A percentile compares a stretch with the other conserved stretches of the same genome.
Evolutionary conservation across 2,329 filamentous ascomycete species (phyloP).

Genomic region (Curvularia lunata): DNA sequence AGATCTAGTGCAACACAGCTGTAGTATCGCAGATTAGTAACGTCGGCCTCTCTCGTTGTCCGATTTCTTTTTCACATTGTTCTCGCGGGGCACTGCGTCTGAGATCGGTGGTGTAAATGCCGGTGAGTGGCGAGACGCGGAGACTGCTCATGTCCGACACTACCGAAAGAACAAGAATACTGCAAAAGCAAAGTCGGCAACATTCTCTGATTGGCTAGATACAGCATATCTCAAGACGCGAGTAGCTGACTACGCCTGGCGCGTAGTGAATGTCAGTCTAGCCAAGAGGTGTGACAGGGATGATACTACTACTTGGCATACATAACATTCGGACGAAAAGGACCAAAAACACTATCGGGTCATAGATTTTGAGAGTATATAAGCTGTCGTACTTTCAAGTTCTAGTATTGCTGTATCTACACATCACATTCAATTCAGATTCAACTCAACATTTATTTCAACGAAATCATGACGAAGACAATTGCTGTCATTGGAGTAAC

Average conservation of each 20-base stretch:
- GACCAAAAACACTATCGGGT: background rate
- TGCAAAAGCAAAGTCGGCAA: background rate
- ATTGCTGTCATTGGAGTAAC: conserved; percentile 11
- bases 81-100: background rate
- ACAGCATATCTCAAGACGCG: background rate
- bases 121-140: background rate
- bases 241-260: background rate
- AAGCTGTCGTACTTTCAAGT: background rate
- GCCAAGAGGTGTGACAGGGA: background rate
- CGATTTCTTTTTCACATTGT: background rate
- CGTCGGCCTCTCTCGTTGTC: background rate
- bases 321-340: background rate
- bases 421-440: background rate
- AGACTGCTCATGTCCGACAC: background rate
- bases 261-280: background rate
- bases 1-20: background rate
- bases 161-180: background rate
- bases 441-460: background rate
- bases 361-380: background rate
- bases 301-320: background rate
- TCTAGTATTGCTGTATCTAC: background rate
- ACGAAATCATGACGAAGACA: conserved; percentile 18
- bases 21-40: conserved; percentile 2
- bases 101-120: background rate
- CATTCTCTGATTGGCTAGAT: background rate